phyloP scores from a whole-genome alignment of 2,329 filamentous ascomycete genomes.

The Pseudopyricularia cyperi region DNA sequence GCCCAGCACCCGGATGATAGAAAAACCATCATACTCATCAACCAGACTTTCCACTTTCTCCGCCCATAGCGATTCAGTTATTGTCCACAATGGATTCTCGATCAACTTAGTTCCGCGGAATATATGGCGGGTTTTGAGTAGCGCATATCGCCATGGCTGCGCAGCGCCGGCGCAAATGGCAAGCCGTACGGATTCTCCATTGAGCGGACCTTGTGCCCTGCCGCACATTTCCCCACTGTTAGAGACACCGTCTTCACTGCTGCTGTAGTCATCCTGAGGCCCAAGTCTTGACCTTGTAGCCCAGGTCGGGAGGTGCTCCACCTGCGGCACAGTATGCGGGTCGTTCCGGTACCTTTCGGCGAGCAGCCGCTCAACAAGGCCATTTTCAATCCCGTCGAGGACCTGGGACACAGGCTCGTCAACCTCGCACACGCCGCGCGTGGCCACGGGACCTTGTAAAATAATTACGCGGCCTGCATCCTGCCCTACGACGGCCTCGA shows the following conservation, averaged over 20 bases:
- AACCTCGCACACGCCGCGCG: slow-evolving; percentile 73
- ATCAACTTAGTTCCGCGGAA: not conserved
- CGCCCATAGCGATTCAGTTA: not conserved
- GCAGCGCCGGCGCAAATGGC: not conserved
- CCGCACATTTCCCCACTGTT: not conserved
- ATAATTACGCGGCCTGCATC: slow-evolving; percentile 95
- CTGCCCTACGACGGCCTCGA: slow-evolving; percentile 89
- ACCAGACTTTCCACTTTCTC: not conserved
- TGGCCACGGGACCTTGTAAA: slow-evolving; percentile 89
- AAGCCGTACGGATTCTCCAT: not conserved
- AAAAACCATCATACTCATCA: not conserved
- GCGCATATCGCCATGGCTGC: not conserved
- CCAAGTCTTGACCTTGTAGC: not conserved
- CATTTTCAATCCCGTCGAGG: slow-evolving; percentile 10
- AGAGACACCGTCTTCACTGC: not conserved
- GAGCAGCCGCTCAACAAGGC: not conserved
- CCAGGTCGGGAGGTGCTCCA: not conserved
- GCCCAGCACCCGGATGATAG: not conserved
- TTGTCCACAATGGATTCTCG: not conserved
- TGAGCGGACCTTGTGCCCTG: not conserved
- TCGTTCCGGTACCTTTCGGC: not conserved
- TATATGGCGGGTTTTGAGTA: not conserved
- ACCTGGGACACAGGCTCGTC: slow-evolving; percentile 95
- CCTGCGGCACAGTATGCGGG: not conserved
- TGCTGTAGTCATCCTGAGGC: not conserved